Evolutionary conservation across 805 yeast species (phyloP).

Genomic region (Candida coquimbonensis): DNA sequence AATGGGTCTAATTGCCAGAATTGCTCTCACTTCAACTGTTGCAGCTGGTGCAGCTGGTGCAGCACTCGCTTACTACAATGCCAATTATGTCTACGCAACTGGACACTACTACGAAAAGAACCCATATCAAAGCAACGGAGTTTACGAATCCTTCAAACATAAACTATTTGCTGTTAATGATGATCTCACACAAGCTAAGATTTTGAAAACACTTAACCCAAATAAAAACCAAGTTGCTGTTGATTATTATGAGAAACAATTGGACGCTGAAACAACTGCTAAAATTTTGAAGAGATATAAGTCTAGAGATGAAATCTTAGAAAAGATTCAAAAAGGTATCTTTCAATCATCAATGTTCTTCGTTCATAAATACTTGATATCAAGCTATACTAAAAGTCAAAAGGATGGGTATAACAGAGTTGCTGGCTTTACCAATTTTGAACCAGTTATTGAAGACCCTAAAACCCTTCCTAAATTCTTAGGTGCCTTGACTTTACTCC

Average conservation of each 20-base stretch:
- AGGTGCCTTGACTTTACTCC: conserved; percentile 9
- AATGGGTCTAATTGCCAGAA: too few relatives aligned
- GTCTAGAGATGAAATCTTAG: conserved; percentile 17
- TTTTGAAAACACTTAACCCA: conserved; percentile 38
- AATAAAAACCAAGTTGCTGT: neutral
- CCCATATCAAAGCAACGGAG: neutral
- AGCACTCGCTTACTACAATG: neutral
- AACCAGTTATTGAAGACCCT: conserved; percentile 13
- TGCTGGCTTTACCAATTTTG: conserved; percentile 14
- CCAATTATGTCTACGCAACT: conserved; percentile 1
- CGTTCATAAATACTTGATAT: conserved; percentile 17
- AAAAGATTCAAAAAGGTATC: conserved; percentile 16
- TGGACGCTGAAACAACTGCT: conserved; percentile 34
- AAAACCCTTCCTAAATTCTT: conserved; percentile 1
- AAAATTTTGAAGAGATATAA: conserved; percentile 14
- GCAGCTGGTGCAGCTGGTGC: neutral
- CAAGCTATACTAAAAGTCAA: conserved; percentile 13
- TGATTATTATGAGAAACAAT: neutral
- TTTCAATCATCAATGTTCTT: conserved; percentile 19
- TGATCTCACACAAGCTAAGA: conserved; percentile 46
- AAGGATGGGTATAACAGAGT: conserved; percentile 10
- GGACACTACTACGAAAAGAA: conserved; percentile 17
- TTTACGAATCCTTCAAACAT: neutral
- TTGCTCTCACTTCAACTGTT: too few relatives aligned
- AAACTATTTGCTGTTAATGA: conserved; percentile 33